Evolutionary conservation across 2,329 filamentous ascomycete genomes (phyloP).

Genomic region (Aspergillus pseudoterreus): DNA sequence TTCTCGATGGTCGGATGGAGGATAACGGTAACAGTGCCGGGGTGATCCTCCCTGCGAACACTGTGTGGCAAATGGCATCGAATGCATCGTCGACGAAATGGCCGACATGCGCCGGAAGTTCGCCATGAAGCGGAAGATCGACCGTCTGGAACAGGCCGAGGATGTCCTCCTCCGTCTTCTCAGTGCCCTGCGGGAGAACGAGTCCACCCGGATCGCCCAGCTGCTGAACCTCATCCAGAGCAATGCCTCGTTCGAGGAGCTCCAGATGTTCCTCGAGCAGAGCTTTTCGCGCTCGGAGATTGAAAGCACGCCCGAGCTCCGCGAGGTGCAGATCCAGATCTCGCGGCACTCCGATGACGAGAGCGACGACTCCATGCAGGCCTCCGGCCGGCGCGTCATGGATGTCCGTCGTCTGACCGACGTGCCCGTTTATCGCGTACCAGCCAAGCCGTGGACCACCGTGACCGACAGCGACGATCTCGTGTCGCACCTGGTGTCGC

Average conservation of each 20-base stretch:
- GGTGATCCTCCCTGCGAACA: slow-evolving; percentile 26
- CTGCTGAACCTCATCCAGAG: slow-evolving; percentile 25
- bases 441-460: slow-evolving; percentile 31
- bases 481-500: slow-evolving; percentile 30
- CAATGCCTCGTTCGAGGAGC: slow-evolving; percentile 20
- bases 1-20: too few relatives aligned
- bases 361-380: neutral
- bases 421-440: slow-evolving; percentile 21
- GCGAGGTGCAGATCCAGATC: slow-evolving; percentile 12
- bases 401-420: slow-evolving; percentile 24
- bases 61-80: slow-evolving; percentile 22
- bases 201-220: slow-evolving; percentile 15
- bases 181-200: slow-evolving; percentile 17
- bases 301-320: slow-evolving; percentile 13
- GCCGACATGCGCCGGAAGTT: slow-evolving; percentile 27
- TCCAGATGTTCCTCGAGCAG: slow-evolving; percentile 16
- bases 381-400: slow-evolving; percentile 14
- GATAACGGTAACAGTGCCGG: slow-evolving; percentile 17
- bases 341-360: slow-evolving; percentile 8
- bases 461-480: slow-evolving; percentile 30
- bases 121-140: slow-evolving; percentile 21
- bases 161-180: slow-evolving; percentile 16
- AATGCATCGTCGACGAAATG: slow-evolving; percentile 24
- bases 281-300: slow-evolving; percentile 13
- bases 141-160: slow-evolving; percentile 15